Percentiles rank a stretch among this genome's conserved stretches.
Conservation (phyloP, 441 rosid species). For the Croton setiger region DNA sequence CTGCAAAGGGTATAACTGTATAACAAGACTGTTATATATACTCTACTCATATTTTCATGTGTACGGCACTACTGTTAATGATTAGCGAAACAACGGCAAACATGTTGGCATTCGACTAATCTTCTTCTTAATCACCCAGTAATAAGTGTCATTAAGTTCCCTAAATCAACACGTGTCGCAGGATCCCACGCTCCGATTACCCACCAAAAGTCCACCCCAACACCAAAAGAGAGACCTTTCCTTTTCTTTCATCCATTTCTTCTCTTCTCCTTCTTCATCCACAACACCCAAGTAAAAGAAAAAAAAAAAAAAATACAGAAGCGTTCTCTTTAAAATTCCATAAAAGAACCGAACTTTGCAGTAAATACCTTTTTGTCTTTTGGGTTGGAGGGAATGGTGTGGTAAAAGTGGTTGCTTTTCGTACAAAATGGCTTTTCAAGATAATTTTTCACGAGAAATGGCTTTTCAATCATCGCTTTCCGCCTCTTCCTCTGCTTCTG, state of each 20-base stretch:
- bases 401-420: slow-evolving; percentile 1
- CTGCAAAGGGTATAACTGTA: no score
- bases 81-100: background rate
- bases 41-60: background rate
- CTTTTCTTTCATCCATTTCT: background rate
- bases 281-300: no score
- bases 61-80: background rate
- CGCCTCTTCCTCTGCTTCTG: slow-evolving; percentile 18
- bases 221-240: background rate
- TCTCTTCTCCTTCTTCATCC: background rate
- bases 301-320: no score
- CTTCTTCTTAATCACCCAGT: background rate
- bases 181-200: slow-evolving; percentile 17
- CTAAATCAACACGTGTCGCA: slow-evolving; percentile 16
- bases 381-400: background rate
- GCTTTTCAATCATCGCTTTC: slow-evolving; percentile 23
- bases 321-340: slow-evolving; percentile 2
- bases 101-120: background rate
- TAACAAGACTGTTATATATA: no score
- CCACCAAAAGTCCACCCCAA: slow-evolving; percentile 15
- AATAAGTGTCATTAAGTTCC: background rate
- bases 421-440: slow-evolving; percentile 29
- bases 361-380: background rate
- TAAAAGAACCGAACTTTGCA: background rate
- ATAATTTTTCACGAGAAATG: slow-evolving; percentile 25